A percentile compares a stretch with the other conserved stretches of the same genome.
These are phyloP conservation scores for Pelargonium cotyledonis DNA, from an alignment of 441 rosid genomes.

Conservation along the genomic window DNA sequence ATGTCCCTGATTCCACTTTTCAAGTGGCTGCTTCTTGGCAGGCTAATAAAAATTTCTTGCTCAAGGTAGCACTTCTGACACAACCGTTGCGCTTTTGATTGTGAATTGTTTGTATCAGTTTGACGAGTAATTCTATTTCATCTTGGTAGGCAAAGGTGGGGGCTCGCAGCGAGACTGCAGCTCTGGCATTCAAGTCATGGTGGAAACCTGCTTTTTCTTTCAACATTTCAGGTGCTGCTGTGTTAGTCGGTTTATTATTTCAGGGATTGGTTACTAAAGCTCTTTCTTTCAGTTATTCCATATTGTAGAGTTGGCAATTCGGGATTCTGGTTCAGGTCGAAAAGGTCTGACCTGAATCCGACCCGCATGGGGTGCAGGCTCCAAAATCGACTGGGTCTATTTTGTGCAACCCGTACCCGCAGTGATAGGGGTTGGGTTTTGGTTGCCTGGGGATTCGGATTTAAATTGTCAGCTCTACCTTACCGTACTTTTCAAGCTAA, in stretches of 20 bases:
- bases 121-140: neutral
- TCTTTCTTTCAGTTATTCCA: neutral
- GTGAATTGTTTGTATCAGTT: neutral
- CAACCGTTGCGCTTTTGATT: constrained; percentile 1
- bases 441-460: too few relatives aligned
- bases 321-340: too few relatives aligned
- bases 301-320: too few relatives aligned
- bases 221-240: constrained; percentile 57
- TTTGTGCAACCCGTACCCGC: too few relatives aligned
- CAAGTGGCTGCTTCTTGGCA: constrained; percentile 97
- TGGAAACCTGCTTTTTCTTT: constrained; percentile 92
- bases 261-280: neutral
- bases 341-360: too few relatives aligned
- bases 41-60: constrained; percentile 81
- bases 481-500: too few relatives aligned
- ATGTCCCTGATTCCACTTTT: constrained; percentile 55
- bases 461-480: too few relatives aligned
- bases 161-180: constrained; percentile 66
- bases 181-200: constrained; percentile 92
- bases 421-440: too few relatives aligned
- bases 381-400: too few relatives aligned
- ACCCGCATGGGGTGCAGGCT: too few relatives aligned
- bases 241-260: neutral
- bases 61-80: constrained; percentile 47
- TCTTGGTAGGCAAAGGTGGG: constrained; percentile 80